Evolutionary conservation across 164 flowering plant genomes (phyloP).

Genomic region (Santalum album): DNA sequence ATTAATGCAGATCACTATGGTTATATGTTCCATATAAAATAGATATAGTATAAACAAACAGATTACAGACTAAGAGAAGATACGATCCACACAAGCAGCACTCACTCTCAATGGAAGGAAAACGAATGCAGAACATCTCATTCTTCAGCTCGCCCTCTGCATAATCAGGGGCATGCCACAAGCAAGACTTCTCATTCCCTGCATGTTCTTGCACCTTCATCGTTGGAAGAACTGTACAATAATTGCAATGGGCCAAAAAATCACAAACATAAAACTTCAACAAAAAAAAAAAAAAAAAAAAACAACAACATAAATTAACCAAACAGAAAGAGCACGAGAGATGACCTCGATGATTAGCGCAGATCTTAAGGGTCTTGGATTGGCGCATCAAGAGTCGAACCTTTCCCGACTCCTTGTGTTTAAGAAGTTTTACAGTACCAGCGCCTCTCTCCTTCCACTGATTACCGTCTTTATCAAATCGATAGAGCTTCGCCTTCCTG

Average conservation of each 20-base stretch:
- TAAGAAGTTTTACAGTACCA: slow-evolving; percentile 34
- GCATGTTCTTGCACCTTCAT: slow-evolving; percentile 5
- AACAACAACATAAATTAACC: too few species aligned
- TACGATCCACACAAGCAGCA: neutral
- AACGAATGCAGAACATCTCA: slow-evolving; percentile 31
- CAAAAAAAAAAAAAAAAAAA: neutral
- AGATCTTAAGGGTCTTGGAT: slow-evolving; percentile 33
- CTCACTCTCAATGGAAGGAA: slow-evolving; percentile 33
- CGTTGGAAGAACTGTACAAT: slow-evolving; percentile 2
- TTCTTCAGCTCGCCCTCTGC: slow-evolving; percentile 36
- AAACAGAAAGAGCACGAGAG: too few species aligned
- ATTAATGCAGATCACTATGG: too few species aligned
- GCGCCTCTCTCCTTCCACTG: slow-evolving; percentile 45
- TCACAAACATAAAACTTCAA: neutral
- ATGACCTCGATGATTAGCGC: slow-evolving; percentile 32
- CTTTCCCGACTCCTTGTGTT: slow-evolving; percentile 32
- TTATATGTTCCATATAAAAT: too few species aligned
- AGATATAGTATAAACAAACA: too few species aligned
- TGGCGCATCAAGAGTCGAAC: slow-evolving; percentile 34
- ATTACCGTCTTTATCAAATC: slow-evolving; percentile 30
- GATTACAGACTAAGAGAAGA: neutral
- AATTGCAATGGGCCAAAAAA: neutral
- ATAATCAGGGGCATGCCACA: slow-evolving; percentile 39
- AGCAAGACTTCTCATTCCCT: slow-evolving; percentile 31
- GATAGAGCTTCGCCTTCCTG: slow-evolving; percentile 39